A percentile compares a stretch with the other conserved stretches of the same genome.
phyloP scores from a whole-genome alignment of 2,329 filamentous ascomycete species.

The Penicillium sp. region DNA sequence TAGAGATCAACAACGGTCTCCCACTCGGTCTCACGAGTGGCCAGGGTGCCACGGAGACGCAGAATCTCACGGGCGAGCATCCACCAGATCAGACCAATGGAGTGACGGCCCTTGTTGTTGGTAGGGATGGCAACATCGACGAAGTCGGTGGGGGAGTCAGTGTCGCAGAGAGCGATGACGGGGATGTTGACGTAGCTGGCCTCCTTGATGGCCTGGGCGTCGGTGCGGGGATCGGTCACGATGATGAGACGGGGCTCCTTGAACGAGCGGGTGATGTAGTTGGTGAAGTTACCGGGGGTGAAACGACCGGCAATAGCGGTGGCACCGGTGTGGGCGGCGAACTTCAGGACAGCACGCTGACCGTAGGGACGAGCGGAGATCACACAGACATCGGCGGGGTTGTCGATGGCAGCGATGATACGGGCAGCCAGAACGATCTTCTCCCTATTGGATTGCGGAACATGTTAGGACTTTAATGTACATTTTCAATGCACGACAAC shows the following conservation, averaged over 20 bases:
- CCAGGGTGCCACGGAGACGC: conserved; percentile 93
- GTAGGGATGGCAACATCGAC: conserved; percentile 99
- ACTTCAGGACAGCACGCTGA: conserved; percentile 99
- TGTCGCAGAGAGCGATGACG: conserved; percentile 98
- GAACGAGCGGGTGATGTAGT: conserved; percentile 99
- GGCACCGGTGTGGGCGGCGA: conserved; percentile 96
- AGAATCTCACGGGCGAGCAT: conserved; percentile 99
- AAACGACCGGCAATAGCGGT: conserved; percentile 98
- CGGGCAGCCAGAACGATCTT: conserved; percentile 98
- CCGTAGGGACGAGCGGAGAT: conserved; percentile 99
- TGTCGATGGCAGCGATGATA: conserved; percentile 98
- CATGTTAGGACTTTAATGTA: conserved; percentile 18
- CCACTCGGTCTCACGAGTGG: conserved; percentile 94
- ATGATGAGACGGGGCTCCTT: conserved; percentile 99
- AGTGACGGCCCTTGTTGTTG: conserved; percentile 99
- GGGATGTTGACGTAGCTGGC: conserved; percentile 99
- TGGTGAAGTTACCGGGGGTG: conserved; percentile 99
- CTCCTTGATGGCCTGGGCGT: conserved; percentile 99
- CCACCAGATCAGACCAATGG: conserved; percentile 99
- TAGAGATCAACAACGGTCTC: conserved; percentile 99
- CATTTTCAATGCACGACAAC: not conserved
- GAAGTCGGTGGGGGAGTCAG: conserved; percentile 98
- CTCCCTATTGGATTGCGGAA: conserved; percentile 60
- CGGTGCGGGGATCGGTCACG: conserved; percentile 98
- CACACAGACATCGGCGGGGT: conserved; percentile 98